Percentiles rank a stretch among this genome's conserved stretches.
Conservation (phyloP, 305 asterid species). For the Solanum chacoense region DNA sequence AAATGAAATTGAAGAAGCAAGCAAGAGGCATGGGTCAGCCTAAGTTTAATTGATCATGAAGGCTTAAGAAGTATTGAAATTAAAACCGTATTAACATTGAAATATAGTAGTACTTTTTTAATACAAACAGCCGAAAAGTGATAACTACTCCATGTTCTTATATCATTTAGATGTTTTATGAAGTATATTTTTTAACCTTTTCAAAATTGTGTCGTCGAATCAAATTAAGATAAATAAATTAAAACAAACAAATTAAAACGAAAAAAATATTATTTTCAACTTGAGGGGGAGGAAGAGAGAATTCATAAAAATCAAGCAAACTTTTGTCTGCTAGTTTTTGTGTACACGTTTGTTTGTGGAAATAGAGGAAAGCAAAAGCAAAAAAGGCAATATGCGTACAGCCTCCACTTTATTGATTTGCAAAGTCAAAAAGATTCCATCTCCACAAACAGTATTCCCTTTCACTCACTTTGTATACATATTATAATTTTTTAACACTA, state of each 20-base stretch:
- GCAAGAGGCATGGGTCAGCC: not conserved
- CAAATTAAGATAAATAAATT: not conserved
- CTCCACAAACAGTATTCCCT: not conserved
- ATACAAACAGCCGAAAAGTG: not conserved
- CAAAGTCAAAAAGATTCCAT: not conserved
- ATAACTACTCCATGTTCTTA: no score
- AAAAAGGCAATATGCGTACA: not conserved
- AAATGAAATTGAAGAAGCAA: not conserved
- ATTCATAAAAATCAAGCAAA: not conserved
- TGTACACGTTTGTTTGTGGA: not conserved
- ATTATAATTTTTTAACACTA: not conserved
- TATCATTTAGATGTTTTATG: no score
- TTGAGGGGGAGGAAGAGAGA: not conserved
- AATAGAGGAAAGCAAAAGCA: not conserved
- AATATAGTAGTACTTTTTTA: no score
- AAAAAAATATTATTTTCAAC: no score
- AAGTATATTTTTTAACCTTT: no score
- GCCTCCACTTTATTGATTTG: not conserved
- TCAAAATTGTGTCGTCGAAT: no score
- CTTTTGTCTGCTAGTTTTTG: not conserved
- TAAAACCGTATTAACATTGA: not conserved
- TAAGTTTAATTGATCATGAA: not conserved
- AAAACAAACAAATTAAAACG: not conserved
- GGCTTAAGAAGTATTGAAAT: not conserved
- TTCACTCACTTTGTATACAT: not conserved